These are phyloP conservation scores for Fusarium globosum DNA, from an alignment of 2,329 filamentous ascomycete genomes.

Conservation along the genomic window DNA sequence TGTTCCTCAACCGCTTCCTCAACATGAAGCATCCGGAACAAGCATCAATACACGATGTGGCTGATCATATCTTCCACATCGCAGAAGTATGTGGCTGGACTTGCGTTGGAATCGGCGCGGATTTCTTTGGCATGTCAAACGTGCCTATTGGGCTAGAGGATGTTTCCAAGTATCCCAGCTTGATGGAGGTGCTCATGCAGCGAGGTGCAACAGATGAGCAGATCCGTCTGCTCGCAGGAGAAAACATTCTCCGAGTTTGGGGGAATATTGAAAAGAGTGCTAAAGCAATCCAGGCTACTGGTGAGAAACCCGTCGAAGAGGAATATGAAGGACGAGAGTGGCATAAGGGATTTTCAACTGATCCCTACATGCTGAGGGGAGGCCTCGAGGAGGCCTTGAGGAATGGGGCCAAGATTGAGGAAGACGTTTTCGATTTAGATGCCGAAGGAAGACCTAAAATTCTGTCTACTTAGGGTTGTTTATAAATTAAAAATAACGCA, in stretches of 20 bases:
- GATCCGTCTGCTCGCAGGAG: slow-evolving; percentile 40
- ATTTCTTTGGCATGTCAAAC: slow-evolving; percentile 50
- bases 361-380: slow-evolving; percentile 41
- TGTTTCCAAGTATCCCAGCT: slow-evolving; percentile 50
- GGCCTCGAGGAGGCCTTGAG: slow-evolving; percentile 30
- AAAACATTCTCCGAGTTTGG: slow-evolving; percentile 48
- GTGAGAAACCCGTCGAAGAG: slow-evolving; percentile 45
- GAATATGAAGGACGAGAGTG: slow-evolving; percentile 45
- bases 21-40: slow-evolving; percentile 47
- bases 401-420: slow-evolving; percentile 16
- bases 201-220: slow-evolving; percentile 48
- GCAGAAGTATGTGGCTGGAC: slow-evolving; percentile 50
- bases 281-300: slow-evolving; percentile 32
- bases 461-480: neutral
- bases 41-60: slow-evolving; percentile 50
- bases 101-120: slow-evolving; percentile 52
- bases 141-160: slow-evolving; percentile 48
- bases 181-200: slow-evolving; percentile 46
- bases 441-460: slow-evolving; percentile 3
- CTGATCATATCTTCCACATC: slow-evolving; percentile 50
- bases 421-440: slow-evolving; percentile 12
- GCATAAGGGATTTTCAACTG: slow-evolving; percentile 42
- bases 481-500: too few species aligned
- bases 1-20: slow-evolving; percentile 51
- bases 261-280: slow-evolving; percentile 43